Conservation (phyloP, 805 yeast genomes). For the Lipomyces starkeyi region DNA sequence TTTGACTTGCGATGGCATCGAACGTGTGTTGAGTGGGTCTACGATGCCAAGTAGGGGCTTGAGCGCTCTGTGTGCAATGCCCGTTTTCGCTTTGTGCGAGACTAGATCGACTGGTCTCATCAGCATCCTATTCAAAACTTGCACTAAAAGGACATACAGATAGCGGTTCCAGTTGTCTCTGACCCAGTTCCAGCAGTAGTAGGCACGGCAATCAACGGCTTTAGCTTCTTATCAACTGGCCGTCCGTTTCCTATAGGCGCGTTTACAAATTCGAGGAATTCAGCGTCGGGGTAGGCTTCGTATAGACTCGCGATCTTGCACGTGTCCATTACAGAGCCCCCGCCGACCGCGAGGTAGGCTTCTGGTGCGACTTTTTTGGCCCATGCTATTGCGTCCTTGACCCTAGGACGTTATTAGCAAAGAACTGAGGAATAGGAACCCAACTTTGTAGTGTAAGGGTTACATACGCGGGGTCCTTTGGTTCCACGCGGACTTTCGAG, state of each 20-base stretch:
- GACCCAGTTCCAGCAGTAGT: constrained; percentile 58
- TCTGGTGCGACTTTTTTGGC: constrained; percentile 47
- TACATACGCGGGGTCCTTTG: constrained; percentile 43
- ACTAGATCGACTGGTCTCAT: constrained; percentile 45
- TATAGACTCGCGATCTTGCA: constrained; percentile 53
- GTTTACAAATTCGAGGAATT: constrained; percentile 52
- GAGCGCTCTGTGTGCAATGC: constrained; percentile 52
- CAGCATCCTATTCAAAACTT: neutral
- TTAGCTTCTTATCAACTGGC: constrained; percentile 46
- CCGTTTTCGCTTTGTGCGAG: constrained; percentile 51
- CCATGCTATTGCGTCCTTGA: constrained; percentile 49
- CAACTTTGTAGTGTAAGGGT: neutral
- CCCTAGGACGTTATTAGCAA: constrained; percentile 37
- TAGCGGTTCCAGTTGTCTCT: constrained; percentile 55
- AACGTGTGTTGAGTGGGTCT: constrained; percentile 51
- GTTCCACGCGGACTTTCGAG: constrained; percentile 49
- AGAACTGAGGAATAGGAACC: neutral
- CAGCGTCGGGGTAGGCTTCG: constrained; percentile 51
- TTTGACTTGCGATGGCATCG: constrained; percentile 52
- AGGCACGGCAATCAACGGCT: constrained; percentile 53
- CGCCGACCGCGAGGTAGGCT: constrained; percentile 54
- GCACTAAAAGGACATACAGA: constrained; percentile 38
- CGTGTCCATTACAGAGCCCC: constrained; percentile 56
- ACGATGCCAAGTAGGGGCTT: constrained; percentile 54
- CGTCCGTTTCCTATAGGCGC: constrained; percentile 50